Evolutionary conservation across 257 asterid species (phyloP), one percentile per base, ranked within the genome.

Genomic region (Verbascum thapsus): DNA sequence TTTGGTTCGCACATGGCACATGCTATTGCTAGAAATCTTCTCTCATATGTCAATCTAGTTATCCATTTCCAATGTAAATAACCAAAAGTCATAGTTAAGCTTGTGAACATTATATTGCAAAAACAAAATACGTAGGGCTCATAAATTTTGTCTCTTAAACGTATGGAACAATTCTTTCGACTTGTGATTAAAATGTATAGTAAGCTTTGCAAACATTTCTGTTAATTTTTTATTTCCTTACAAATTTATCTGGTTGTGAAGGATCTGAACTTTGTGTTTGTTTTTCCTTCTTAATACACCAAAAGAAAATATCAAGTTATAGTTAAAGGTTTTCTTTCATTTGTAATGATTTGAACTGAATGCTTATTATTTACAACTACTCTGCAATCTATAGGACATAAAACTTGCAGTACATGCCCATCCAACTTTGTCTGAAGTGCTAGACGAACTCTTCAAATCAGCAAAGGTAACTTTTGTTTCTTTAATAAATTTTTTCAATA

Each of bases 361-460:
- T 66, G 51, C 44, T 75, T 56, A 42, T 37, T 58, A 49, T n/a
- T n/a, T n/a, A n/a, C 49, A 58, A 43, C 66, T 53, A 38, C 67
- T 68, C 18, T 60, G 53, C 79, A 77, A 67, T 69, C 52, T 71
- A 55, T 86, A 90, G 97, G 97, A 90, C 78, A 64, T 90, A 45
- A 90, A 90, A 68, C 72, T 74, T 53, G 96, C 97, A n/a, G 96
- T 90, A 72, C 97, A 90, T 53, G 97, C 97, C 11, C 97, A 90
- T 79, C 97, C 97, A 60, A 90, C 97, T 66, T 78, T 90, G 81
- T 90, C 97, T 43, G 97, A 90, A 79, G 97, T 90, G 59, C 80
- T 90, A 35, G 97, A 90, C 45, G 97, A 90, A 64, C 95, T 90
- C 74, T 90, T 83, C 69, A 87, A 90, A 82, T 79, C 95, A 65